Evolutionary conservation across 805 yeast species (phyloP), one percentile per base, ranked within the genome.

Genomic region (Saccharomycopsis selenospora): DNA sequence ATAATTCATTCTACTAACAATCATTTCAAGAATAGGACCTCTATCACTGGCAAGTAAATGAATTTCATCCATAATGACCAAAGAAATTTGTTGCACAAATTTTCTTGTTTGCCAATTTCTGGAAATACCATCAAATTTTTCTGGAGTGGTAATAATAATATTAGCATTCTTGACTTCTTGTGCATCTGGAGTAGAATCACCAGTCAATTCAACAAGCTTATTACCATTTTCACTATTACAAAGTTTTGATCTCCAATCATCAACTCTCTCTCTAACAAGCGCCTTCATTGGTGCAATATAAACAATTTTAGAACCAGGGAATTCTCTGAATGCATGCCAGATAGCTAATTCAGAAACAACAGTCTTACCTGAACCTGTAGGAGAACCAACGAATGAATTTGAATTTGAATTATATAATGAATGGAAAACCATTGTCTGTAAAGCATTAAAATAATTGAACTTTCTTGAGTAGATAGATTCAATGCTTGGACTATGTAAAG

Each of bases 281-380:
- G 95, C 95, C 57, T 86, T 85, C 95, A 85, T 86, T 1, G 95
- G 95, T 0, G 95, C 95, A 66, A 85, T 84, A 60, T 86, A 85
- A 5, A 85, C 91, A 23, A 86, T 73, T 56, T 89, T 89, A 1
- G 87, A 78, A 8, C 81, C 78, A 0, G 97, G 96, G 50, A 73
- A 80, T 42, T 85, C 83, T 42, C 75, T 77, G 62, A 91, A 85
- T 0, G 99, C 97, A 62, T 89, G 91, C 97, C 98, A 93, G 13
- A 93, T 86, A 0, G 98, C 98, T 48, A 93, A 66, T 61, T 93
- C 99, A 0, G 98, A 96, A 25, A 95, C 98, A 28, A 93, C 84
- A 0, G 99, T 93, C 64, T 93, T 93, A 56, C 99, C 99, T 0
- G 97, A 91, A 22, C 99, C 99, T 2, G 99, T 93, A 2, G 99